Conservation (phyloP, 2,329 filamentous ascomycete genomes). For the Helminthosporium solani region DNA sequence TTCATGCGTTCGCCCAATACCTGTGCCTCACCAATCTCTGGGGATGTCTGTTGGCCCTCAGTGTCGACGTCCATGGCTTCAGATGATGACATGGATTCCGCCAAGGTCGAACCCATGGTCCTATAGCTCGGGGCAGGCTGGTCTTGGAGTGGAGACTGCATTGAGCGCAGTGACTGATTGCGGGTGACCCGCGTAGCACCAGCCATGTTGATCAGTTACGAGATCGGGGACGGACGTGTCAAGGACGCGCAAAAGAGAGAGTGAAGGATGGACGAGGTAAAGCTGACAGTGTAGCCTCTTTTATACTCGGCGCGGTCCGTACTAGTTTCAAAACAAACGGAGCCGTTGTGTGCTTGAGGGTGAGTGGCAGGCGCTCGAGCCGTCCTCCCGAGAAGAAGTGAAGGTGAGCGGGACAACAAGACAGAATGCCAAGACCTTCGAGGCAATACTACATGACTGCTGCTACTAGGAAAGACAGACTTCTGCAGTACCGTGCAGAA, state of each 20-base stretch:
- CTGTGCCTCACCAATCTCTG: background rate
- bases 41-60: background rate
- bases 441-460: background rate
- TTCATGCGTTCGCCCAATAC: conserved; percentile 63
- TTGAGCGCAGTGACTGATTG: background rate
- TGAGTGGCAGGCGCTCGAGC: background rate
- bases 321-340: background rate
- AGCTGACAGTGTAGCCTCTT: no score
- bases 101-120: conserved; percentile 2
- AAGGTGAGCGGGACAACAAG: background rate
- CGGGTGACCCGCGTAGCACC: conserved; percentile 3
- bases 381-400: background rate
- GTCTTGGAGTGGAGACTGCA: background rate
- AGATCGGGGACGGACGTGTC: no score
- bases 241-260: no score
- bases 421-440: conserved; percentile 1
- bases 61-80: no score
- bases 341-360: no score
- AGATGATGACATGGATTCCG: no score
- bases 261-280: background rate
- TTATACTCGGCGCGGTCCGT: background rate
- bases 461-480: background rate
- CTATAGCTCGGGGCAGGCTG: conserved; percentile 2
- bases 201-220: conserved; percentile 9
- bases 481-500: background rate